Base-by-base conservation (phyloP, 257 asterid genomes). In the Mentha longifolia region DNA sequence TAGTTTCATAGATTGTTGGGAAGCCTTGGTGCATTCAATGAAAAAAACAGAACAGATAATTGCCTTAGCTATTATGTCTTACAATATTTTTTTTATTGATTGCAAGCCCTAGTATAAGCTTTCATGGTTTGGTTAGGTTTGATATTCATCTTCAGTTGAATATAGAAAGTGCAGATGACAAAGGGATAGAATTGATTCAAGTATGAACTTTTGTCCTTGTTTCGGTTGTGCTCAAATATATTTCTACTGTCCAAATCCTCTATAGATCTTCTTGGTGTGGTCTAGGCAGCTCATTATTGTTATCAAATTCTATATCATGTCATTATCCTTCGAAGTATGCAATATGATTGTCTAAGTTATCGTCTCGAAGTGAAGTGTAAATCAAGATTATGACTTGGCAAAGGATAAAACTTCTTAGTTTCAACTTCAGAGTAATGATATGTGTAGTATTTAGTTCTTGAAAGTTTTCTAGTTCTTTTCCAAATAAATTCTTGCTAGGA, bases 1-100 rank as follows among this genome's bases (percentile, higher is more conserved):
- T 33, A 19, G 31, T 68, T 51, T 68, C 62, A 16, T 63, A 41
- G 69, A 57, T 80, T 52, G 55, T 54, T 25, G 33, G 22, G 33
- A 73, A 1, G 55, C 7, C 8, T n/a, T 19, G 14, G 35, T 52
- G 4, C 5, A 15, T 56, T 70, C 51, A 17, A 61, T 50, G 73
- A 50, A 49, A 63, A 20, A 70, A 65, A 14, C 66, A 65, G 1
- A 56, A 12, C 2, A 2, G 25, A 69, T 33, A 12, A 10, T 56
- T 56, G 49, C 54, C 46, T 46, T 12, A 39, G 70, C 30, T 77
- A 16, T 52, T 9, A n/a, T 42, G 5, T 52, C 41, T 50, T 11
- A 47, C n/a, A n/a, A n/a, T n/a, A n/a, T n/a, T n/a, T 52, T 19
- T 73, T 15, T 37, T 35, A 31, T 25, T 56, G 47, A 72, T 45